These are phyloP conservation scores for Mortierella sp. DNA, from an alignment of 371 early-diverging fungal genomes.

Conservation along the genomic window DNA sequence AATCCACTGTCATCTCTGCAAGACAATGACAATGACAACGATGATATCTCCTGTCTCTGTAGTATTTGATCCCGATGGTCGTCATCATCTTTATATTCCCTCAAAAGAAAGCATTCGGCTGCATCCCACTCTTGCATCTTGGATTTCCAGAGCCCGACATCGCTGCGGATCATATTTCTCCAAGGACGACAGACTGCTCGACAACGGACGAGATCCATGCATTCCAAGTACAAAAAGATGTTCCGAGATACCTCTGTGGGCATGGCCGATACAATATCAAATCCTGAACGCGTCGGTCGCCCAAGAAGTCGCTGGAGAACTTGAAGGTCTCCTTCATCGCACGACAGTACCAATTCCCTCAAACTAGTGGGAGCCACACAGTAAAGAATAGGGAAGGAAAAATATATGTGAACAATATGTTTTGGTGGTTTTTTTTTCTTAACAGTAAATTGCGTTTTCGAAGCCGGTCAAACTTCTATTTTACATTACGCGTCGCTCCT, in stretches of 20 bases:
- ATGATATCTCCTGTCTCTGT: neutral
- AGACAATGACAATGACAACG: no score
- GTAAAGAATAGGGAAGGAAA: neutral
- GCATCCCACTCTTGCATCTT: conserved; percentile 23
- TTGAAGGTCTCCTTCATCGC: conserved; percentile 28
- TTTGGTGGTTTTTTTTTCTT: no score
- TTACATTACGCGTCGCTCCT: conserved; percentile 53
- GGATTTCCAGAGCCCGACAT: conserved; percentile 25
- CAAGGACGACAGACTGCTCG: conserved; percentile 40
- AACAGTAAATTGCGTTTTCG: no score
- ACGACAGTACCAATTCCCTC: conserved; percentile 23
- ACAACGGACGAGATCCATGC: conserved; percentile 39
- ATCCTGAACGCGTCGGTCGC: conserved; percentile 29
- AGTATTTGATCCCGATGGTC: neutral
- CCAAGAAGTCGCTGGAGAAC: conserved; percentile 25
- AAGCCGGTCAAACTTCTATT: neutral
- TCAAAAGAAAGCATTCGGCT: conserved; percentile 26
- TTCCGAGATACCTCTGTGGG: conserved; percentile 26
- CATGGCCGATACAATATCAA: conserved; percentile 31
- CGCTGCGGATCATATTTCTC: conserved; percentile 20
- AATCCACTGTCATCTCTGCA: neutral
- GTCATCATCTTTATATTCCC: conserved; percentile 4
- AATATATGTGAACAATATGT: neutral
- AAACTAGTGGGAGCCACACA: conserved; percentile 11
- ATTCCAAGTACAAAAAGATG: conserved; percentile 28